Conservation (phyloP, 441 rosid species). For the Euphorbia corollata region DNA sequence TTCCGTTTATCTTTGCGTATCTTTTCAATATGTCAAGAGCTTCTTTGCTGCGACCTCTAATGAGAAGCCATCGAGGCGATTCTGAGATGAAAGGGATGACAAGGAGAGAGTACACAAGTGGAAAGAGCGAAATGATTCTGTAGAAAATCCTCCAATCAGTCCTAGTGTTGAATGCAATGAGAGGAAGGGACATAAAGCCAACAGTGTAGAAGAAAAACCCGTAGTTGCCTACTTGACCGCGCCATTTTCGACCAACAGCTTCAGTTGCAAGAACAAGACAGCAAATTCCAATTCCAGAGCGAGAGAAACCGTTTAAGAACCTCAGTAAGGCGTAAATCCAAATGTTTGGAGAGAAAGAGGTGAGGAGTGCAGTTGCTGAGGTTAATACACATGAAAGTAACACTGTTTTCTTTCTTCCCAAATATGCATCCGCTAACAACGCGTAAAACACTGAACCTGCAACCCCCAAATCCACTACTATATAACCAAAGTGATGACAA, state of each 20-base stretch:
- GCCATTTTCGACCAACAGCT: conserved; percentile 50
- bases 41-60: conserved; percentile 28
- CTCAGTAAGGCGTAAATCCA: conserved; percentile 58
- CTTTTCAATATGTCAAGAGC: conserved; percentile 39
- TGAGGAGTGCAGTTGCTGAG: conserved; percentile 43
- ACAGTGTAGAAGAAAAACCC: conserved; percentile 51
- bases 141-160: conserved; percentile 23
- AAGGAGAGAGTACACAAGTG: conserved; percentile 31
- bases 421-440: conserved; percentile 40
- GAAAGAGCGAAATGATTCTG: too few relatives aligned
- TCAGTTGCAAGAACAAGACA: conserved; percentile 62
- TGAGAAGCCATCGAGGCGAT: conserved; percentile 71
- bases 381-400: conserved; percentile 46
- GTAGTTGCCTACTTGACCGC: conserved; percentile 50
- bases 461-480: background rate
- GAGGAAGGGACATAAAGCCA: too few relatives aligned
- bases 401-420: conserved; percentile 52
- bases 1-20: conserved; percentile 42
- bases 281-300: too few relatives aligned
- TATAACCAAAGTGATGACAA: background rate
- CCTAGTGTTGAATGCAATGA: conserved; percentile 31
- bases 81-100: conserved; percentile 46
- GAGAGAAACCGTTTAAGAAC: conserved; percentile 44
- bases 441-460: conserved; percentile 11
- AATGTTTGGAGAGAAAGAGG: conserved; percentile 59